Evolutionary conservation across 2,329 filamentous ascomycete genomes (phyloP), one percentile per base, ranked within the genome.

Genomic region (Ophiostoma piceae): DNA sequence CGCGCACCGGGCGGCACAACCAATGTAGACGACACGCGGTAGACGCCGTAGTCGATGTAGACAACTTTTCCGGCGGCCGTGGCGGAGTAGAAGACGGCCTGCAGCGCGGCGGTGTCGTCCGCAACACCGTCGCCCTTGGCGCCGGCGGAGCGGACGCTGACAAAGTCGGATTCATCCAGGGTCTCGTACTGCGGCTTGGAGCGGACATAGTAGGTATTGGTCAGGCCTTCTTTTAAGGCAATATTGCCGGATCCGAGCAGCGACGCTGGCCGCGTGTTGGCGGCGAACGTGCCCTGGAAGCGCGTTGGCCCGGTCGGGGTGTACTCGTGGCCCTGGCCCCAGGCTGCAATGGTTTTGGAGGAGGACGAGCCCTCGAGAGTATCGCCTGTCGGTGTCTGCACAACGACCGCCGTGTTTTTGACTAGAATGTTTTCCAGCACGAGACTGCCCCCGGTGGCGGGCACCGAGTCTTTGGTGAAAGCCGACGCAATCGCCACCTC

Each of bases 171-270:
- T 6, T 83, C 83, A 1, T 84, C 77, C 5, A 87, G 77, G 37
- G 79, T 78, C 74, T 88, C 84, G 76, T 93, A 94, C 74, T 92
- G 87, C 19, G 91, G 91, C 82, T 92, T 92, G 72, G 89, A 88
- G 66, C 87, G 86, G 74, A 90, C 60, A 72, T 84, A 87, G 73
- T 86, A 89, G 5, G 80, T 77, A 16, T 76, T 77, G 41, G 14
- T 22, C 7, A 37, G 9, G 60, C 32, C 60, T 5, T 62, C 11
- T 3, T 32, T 12, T 3, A 16, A 7, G 8, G 57, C 57, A 32
- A 62, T 62, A 67, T 67, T 62, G 51, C 67, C 66, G 1, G 39
- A 22, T 7, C 26, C 68, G 9, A 90, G 79, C 8, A 93, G 85
- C 5, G 79, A 77, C 1, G 80, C 77, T 7, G 89, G 87, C 74